These are phyloP conservation scores for Gracilariopsis chorda DNA, from an alignment of 23 red algal species.

Conservation along the genomic window DNA sequence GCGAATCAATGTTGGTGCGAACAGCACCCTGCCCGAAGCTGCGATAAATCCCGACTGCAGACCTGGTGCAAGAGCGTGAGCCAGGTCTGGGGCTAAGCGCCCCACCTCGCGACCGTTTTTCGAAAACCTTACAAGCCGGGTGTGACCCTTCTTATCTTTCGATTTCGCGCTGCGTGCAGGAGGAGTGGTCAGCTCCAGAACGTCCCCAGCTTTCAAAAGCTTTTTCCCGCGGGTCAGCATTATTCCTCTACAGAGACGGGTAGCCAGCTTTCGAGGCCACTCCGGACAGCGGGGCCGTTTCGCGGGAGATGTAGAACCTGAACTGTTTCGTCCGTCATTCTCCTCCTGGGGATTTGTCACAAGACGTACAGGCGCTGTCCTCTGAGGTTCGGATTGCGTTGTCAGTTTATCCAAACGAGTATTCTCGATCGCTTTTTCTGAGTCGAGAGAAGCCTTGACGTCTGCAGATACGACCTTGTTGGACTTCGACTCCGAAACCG, in stretches of 20 bases:
- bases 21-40: not conserved
- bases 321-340: not conserved
- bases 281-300: not conserved
- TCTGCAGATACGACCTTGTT: too few relatives aligned
- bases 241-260: not conserved
- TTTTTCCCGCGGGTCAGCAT: conserved; percentile 30
- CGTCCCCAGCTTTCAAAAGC: not conserved
- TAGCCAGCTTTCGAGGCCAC: conserved; percentile 15
- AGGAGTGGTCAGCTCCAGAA: not conserved
- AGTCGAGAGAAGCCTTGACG: not conserved
- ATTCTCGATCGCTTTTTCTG: not conserved
- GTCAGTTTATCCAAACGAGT: not conserved
- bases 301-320: not conserved
- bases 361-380: not conserved
- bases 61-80: not conserved
- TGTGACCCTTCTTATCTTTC: not conserved
- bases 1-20: not conserved
- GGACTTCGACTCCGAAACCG: too few relatives aligned
- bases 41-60: conserved; percentile 48
- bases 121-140: conserved; percentile 25
- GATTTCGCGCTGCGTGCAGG: not conserved
- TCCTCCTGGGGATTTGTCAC: not conserved
- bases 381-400: not conserved
- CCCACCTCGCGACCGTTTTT: conserved; percentile 43
- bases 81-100: not conserved